Conservation (phyloP, 1,284 basidiomycete genomes). For the Anthracocystis setariae region DNA sequence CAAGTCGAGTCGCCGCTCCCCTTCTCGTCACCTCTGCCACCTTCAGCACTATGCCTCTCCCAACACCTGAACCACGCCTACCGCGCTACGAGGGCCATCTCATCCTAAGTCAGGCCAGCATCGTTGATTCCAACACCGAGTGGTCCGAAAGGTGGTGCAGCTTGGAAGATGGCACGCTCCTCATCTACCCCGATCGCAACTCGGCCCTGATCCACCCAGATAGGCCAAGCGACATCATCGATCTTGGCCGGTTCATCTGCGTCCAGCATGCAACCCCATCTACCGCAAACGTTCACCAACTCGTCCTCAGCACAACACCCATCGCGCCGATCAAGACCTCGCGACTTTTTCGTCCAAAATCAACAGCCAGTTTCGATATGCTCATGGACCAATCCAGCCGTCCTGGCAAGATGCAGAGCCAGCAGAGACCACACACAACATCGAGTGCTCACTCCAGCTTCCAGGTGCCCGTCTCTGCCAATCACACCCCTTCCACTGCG, state of each 20-base stretch:
- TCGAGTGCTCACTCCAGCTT: constrained; percentile 13
- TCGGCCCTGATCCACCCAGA: constrained; percentile 35
- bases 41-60: constrained; percentile 5
- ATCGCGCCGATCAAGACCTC: constrained; percentile 6
- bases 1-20: no score
- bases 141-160: constrained; percentile 45
- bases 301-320: constrained; percentile 12
- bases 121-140: constrained; percentile 13
- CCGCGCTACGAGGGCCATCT: constrained; percentile 38
- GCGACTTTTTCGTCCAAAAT: constrained; percentile 19
- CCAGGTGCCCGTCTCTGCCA: background rate
- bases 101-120: constrained; percentile 18
- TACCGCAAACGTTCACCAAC: constrained; percentile 3
- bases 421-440: constrained; percentile 6
- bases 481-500: background rate
- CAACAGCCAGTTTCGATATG: constrained; percentile 18
- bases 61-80: constrained; percentile 8
- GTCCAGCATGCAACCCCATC: background rate
- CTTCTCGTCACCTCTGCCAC: no score
- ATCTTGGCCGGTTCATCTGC: constrained; percentile 19
- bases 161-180: constrained; percentile 35
- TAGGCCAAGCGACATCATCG: constrained; percentile 12
- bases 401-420: constrained; percentile 1
- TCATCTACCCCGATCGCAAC: constrained; percentile 35
- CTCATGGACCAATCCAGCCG: constrained; percentile 1